These are phyloP conservation scores for Solanum chiquidenum DNA, from an alignment of 257 asterid species.

Conservation along the genomic window DNA sequence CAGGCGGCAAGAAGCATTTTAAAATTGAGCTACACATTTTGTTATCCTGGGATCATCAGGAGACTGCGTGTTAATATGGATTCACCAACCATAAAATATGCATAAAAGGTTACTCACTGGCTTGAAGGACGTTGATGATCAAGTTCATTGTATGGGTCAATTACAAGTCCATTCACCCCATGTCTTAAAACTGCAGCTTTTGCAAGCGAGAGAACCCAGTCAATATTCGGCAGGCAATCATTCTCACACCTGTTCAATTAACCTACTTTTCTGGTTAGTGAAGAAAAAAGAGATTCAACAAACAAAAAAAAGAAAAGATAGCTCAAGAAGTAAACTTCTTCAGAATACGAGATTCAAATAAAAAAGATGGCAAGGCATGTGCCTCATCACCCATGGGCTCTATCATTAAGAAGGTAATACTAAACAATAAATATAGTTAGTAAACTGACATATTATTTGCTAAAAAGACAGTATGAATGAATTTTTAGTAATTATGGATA, in stretches of 20 bases:
- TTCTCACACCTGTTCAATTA: slow-evolving; percentile 74
- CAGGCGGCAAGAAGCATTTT: not conserved
- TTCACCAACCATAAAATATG: not conserved
- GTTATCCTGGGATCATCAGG: not conserved
- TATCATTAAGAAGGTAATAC: not conserved
- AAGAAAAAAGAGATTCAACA: not conserved
- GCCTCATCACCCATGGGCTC: not conserved
- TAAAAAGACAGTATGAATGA: not conserved
- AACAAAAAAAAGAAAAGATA: not conserved
- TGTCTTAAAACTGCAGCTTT: slow-evolving; percentile 80
- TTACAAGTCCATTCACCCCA: slow-evolving; percentile 88
- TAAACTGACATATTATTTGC: not conserved
- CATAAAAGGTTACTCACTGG: slow-evolving; percentile 50
- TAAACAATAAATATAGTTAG: not conserved
- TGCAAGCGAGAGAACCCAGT: slow-evolving; percentile 94
- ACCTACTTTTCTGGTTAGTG: not conserved
- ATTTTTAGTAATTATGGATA: not conserved
- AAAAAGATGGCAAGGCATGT: not conserved
- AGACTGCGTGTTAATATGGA: not conserved
- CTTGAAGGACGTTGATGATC: slow-evolving; percentile 85
- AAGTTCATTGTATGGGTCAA: slow-evolving; percentile 95
- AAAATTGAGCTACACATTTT: not conserved
- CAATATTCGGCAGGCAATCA: slow-evolving; percentile 79
- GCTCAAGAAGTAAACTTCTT: not conserved
- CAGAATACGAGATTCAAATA: not conserved